phyloP scores from a whole-genome alignment of 2,329 filamentous ascomycete genomes.

The Neonectria punicea region DNA sequence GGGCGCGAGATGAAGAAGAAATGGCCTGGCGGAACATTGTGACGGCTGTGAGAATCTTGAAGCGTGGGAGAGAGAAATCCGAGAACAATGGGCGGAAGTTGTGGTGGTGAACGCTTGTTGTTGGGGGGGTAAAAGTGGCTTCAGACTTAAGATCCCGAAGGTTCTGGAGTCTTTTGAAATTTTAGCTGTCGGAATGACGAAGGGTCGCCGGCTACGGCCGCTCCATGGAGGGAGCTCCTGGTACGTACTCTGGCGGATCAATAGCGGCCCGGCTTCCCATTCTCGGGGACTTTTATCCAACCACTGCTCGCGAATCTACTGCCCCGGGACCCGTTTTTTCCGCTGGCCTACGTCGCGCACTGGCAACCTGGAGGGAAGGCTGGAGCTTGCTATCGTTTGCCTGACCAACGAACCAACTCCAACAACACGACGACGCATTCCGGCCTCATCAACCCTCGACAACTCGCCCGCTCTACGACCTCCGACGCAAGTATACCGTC shows the following conservation, averaged over 20 bases:
- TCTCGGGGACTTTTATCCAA: slow-evolving; percentile 28
- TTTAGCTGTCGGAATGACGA: slow-evolving; percentile 44
- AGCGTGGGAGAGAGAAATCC: slow-evolving; percentile 9
- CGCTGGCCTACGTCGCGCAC: slow-evolving; percentile 47
- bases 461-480: slow-evolving; percentile 1
- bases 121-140: slow-evolving; percentile 34
- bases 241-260: slow-evolving; percentile 43
- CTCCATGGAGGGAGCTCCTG: slow-evolving; percentile 29
- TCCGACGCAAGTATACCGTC: slow-evolving; percentile 9
- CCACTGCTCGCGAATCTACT: slow-evolving; percentile 6
- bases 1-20: slow-evolving; percentile 55
- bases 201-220: slow-evolving; percentile 39
- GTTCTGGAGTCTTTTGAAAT: slow-evolving; percentile 42
- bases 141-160: slow-evolving; percentile 37
- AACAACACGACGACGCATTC: slow-evolving; percentile 31
- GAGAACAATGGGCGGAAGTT: slow-evolving; percentile 21
- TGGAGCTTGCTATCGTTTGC: slow-evolving; percentile 32
- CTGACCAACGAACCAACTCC: slow-evolving; percentile 31
- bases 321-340: slow-evolving; percentile 32
- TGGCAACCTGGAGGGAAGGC: slow-evolving; percentile 50
- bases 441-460: slow-evolving; percentile 6
- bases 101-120: slow-evolving; percentile 21
- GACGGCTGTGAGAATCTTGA: slow-evolving; percentile 20
- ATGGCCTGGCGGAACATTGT: slow-evolving; percentile 60
- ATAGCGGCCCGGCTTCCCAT: slow-evolving; percentile 40